These are phyloP conservation scores for Byssoonygena ceratinophila DNA, from an alignment of 2,329 filamentous ascomycete genomes.

Conservation along the genomic window DNA sequence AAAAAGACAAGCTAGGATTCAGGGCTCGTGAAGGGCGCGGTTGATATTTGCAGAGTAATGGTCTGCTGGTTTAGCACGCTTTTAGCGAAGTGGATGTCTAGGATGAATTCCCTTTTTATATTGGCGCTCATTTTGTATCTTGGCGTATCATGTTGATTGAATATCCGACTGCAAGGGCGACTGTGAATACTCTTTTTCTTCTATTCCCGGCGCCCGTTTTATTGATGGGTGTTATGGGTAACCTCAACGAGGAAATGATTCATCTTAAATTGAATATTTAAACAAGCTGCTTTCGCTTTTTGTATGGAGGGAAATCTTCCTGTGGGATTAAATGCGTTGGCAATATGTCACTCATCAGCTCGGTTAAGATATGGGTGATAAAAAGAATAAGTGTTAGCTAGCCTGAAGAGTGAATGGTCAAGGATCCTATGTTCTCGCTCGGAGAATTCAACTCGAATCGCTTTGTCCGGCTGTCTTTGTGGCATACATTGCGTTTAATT, in stretches of 20 bases:
- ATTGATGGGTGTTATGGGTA: background rate
- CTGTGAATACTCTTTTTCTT: constrained; percentile 5
- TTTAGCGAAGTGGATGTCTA: constrained; percentile 17
- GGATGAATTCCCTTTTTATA: constrained; percentile 8
- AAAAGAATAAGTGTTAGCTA: no score
- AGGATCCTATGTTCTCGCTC: no score
- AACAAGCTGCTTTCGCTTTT: background rate
- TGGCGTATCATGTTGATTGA: constrained; percentile 3
- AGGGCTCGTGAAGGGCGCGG: constrained; percentile 20
- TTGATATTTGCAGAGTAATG: constrained; percentile 2
- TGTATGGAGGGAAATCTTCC: no score
- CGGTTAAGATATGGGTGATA: background rate
- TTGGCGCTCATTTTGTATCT: constrained; percentile 5
- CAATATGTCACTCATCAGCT: no score
- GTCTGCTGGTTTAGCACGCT: no score
- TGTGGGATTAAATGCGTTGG: no score
- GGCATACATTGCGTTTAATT: no score
- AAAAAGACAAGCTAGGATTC: constrained; percentile 38
- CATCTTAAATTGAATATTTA: constrained; percentile 2
- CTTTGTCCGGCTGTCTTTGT: no score
- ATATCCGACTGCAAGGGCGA: background rate
- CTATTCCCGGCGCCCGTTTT: background rate
- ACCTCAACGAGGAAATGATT: constrained; percentile 15
- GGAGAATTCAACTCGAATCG: no score
- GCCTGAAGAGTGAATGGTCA: no score